Percentiles rank a stretch among this genome's conserved stretches.
Evolutionary conservation across 805 yeast species (phyloP).

Genomic region (Metschnikowia borealis): DNA sequence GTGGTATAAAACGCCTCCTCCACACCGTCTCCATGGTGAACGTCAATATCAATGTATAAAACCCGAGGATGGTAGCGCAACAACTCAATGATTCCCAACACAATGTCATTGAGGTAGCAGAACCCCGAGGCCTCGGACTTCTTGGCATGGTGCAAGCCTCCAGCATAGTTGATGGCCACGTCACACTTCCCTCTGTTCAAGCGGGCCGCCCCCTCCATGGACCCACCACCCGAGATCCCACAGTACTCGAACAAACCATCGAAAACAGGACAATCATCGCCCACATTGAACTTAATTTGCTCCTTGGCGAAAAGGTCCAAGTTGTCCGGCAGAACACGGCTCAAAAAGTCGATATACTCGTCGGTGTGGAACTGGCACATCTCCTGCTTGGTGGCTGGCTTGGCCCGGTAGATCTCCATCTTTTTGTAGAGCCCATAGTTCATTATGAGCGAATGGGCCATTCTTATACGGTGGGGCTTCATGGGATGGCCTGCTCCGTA

Average conservation of each 20-base stretch:
- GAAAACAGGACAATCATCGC: constrained; percentile 80
- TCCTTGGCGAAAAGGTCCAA: constrained; percentile 83
- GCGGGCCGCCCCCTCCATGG: constrained; percentile 85
- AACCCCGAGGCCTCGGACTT: constrained; percentile 88
- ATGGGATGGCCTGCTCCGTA: constrained; percentile 98
- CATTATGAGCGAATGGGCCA: constrained; percentile 97
- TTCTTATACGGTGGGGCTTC: constrained; percentile 98
- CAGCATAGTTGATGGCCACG: constrained; percentile 90
- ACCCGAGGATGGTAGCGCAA: constrained; percentile 83
- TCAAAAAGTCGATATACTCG: constrained; percentile 89
- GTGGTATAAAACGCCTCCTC: constrained; percentile 92
- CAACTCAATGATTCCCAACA: constrained; percentile 73
- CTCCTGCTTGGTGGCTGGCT: constrained; percentile 96
- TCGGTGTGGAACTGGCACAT: constrained; percentile 98
- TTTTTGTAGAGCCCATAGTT: constrained; percentile 93
- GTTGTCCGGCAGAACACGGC: constrained; percentile 89
- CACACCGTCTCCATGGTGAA: constrained; percentile 94
- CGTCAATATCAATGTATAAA: constrained; percentile 82
- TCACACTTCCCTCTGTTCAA: constrained; percentile 79
- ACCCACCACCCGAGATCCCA: constrained; percentile 81
- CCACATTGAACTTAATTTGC: constrained; percentile 88
- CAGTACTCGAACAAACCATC: constrained; percentile 76
- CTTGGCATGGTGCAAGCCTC: constrained; percentile 91
- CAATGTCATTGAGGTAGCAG: constrained; percentile 88
- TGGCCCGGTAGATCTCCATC: constrained; percentile 96